phyloP scores from a whole-genome alignment of 176 grass and related monocot species.

The Rhynchospora tenuis region DNA sequence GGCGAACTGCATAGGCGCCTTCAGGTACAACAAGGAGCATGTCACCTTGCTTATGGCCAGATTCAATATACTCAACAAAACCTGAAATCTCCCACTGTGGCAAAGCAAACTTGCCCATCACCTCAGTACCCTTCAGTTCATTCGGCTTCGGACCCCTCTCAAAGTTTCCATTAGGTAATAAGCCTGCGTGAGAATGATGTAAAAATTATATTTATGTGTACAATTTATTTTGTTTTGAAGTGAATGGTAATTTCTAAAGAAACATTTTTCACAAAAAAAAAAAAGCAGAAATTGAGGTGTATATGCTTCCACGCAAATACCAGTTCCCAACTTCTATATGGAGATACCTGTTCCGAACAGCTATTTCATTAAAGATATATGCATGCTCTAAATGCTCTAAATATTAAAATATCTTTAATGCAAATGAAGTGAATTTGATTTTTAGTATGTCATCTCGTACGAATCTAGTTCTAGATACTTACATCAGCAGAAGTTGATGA shows the following conservation, averaged over 20 bases:
- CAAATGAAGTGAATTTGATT: background rate
- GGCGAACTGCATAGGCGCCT: slow-evolving; percentile 72
- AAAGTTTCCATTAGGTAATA: slow-evolving; percentile 84
- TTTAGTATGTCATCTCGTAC: background rate
- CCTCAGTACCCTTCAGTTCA: slow-evolving; percentile 67
- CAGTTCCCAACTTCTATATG: background rate
- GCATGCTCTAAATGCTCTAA: background rate
- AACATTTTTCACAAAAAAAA: background rate
- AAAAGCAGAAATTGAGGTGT: background rate
- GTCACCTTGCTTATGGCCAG: slow-evolving; percentile 90
- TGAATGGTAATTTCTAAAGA: background rate
- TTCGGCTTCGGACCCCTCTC: slow-evolving; percentile 51
- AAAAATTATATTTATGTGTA: background rate
- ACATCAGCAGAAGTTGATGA: background rate
- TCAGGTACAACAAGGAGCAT: slow-evolving; percentile 89
- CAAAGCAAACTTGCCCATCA: slow-evolving; percentile 40
- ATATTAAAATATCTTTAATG: background rate
- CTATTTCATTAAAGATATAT: background rate
- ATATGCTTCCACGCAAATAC: background rate
- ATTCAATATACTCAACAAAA: slow-evolving; percentile 90
- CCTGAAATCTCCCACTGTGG: slow-evolving; percentile 62
- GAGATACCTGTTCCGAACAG: background rate
- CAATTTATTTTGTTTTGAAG: background rate
- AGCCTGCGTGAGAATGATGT: slow-evolving; percentile 36
- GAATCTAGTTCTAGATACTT: background rate